A percentile compares a stretch with the other conserved stretches of the same genome.
Conservation (phyloP, 169 alveolate genomes). For the Perkinsus marinus region DNA sequence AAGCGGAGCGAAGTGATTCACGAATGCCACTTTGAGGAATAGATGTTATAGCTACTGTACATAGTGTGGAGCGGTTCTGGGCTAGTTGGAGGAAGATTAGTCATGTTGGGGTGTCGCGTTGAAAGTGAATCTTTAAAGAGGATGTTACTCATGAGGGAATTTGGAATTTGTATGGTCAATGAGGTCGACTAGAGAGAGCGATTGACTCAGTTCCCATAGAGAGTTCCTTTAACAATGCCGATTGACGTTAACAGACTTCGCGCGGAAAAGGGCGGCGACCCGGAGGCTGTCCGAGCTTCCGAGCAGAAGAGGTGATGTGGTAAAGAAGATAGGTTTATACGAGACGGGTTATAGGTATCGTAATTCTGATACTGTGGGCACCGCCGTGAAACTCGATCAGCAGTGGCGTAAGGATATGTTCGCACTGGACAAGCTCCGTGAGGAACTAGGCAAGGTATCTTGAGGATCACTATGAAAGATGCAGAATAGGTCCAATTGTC, state of each 20-base stretch:
- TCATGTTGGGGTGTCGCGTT: neutral
- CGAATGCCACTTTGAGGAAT: neutral
- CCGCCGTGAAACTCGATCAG: conserved; percentile 21
- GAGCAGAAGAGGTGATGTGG: conserved; percentile 8
- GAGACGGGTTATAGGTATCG: neutral
- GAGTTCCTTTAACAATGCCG: conserved; percentile 17
- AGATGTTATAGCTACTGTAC: neutral
- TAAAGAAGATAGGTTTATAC: too few species aligned
- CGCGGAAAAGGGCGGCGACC: conserved; percentile 43
- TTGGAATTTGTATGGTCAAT: too few species aligned
- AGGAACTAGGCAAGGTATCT: conserved; percentile 20
- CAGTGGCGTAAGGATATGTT: conserved; percentile 58
- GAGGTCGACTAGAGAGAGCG: neutral
- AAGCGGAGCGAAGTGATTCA: neutral
- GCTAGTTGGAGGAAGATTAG: neutral
- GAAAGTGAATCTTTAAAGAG: neutral
- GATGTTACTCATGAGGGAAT: neutral
- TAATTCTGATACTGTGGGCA: neutral
- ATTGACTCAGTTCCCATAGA: neutral
- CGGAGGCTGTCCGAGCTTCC: conserved; percentile 24
- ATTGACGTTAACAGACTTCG: conserved; percentile 38
- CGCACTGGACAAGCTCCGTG: conserved; percentile 49
- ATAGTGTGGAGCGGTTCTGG: neutral
- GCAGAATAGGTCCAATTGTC: conserved; percentile 24
- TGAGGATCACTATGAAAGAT: conserved; percentile 30